These are phyloP conservation scores for Salix dunnii DNA, from an alignment of 345 rosid genomes.

Conservation along the genomic window DNA sequence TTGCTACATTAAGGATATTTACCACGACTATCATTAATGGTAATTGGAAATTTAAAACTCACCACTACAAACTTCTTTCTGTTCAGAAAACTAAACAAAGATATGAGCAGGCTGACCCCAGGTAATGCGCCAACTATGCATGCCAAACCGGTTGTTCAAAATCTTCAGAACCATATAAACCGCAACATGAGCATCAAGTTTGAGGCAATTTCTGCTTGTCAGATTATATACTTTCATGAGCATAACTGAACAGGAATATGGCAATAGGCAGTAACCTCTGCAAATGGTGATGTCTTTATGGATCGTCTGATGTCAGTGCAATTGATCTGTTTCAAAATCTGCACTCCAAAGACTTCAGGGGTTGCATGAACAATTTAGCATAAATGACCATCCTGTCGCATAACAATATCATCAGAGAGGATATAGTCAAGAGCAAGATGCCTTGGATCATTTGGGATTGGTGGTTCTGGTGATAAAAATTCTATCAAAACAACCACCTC, in stretches of 20 bases:
- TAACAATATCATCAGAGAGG: background rate
- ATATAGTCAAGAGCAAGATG: constrained; percentile 1
- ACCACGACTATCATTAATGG: too few species aligned
- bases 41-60: too few species aligned
- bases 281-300: background rate
- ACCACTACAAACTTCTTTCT: too few species aligned
- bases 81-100: too few species aligned
- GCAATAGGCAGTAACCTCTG: background rate
- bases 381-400: too few species aligned
- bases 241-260: background rate
- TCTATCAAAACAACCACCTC: constrained; percentile 10
- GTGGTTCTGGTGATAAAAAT: background rate
- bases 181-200: background rate
- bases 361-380: background rate
- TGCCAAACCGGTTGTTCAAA: too few species aligned
- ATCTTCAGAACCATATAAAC: background rate
- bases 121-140: too few species aligned
- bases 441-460: background rate
- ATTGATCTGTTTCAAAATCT: background rate
- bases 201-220: constrained; percentile 5
- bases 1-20: too few species aligned
- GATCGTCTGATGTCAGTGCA: background rate
- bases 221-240: background rate
- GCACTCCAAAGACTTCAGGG: background rate
- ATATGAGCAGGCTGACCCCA: too few species aligned